phyloP scores from a whole-genome alignment of 2,329 filamentous ascomycete genomes.

The Trichoderma aggressivum region DNA sequence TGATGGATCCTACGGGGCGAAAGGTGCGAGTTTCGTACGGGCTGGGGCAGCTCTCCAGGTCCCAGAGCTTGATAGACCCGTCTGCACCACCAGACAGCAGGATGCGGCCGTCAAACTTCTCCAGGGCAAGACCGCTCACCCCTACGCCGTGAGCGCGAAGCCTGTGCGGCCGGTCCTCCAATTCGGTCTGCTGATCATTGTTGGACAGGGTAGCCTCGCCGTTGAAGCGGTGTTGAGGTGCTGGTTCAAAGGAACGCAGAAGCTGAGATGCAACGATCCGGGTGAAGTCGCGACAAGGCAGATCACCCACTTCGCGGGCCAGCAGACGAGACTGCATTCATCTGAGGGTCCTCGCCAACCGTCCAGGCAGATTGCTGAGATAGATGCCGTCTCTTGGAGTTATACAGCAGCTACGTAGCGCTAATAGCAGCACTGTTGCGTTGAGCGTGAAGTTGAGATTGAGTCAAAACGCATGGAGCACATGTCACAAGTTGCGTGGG shows the following conservation, averaged over 20 bases:
- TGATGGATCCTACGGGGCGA: conserved; percentile 51
- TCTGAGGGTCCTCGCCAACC: conserved; percentile 20
- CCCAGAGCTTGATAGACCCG: conserved; percentile 81
- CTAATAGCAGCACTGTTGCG: not conserved
- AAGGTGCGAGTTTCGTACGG: conserved; percentile 47
- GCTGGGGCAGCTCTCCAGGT: conserved; percentile 63
- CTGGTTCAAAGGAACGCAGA: conserved; percentile 65
- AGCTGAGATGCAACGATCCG: conserved; percentile 63
- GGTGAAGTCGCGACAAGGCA: conserved; percentile 62
- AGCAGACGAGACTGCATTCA: conserved; percentile 73
- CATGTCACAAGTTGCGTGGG: not conserved
- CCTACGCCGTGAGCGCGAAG: conserved; percentile 71
- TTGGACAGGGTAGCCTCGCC: conserved; percentile 38
- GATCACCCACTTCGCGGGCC: conserved; percentile 68
- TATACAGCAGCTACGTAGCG: not conserved
- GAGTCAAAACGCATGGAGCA: not conserved
- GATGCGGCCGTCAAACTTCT: conserved; percentile 73
- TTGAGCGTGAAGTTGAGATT: not conserved
- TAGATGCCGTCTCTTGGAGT: not conserved
- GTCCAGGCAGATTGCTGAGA: not conserved
- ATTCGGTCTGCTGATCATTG: conserved; percentile 19
- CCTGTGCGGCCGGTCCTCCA: conserved; percentile 33
- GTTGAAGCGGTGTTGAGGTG: conserved; percentile 66
- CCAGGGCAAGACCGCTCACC: conserved; percentile 74
- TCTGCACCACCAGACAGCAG: conserved; percentile 84